phyloP scores from a whole-genome alignment of 1,284 basidiomycete genomes.

The Sanghuangporus baumii region DNA sequence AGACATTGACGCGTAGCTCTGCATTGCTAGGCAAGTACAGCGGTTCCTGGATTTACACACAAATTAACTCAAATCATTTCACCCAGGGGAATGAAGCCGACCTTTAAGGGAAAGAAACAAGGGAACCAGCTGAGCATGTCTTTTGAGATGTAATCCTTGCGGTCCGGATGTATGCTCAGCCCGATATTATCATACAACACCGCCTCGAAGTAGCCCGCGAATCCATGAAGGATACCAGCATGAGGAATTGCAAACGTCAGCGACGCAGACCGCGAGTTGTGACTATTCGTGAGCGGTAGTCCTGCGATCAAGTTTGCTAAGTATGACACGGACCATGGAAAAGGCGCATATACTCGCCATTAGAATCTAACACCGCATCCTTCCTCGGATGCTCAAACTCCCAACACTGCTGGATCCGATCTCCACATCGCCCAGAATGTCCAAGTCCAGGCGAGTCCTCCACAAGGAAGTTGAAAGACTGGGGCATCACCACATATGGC shows the following conservation, averaged over 20 bases:
- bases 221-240: constrained; percentile 92
- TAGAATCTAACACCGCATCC: constrained; percentile 68
- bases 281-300: constrained; percentile 80
- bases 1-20: constrained; percentile 90
- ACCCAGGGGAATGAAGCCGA: constrained; percentile 28
- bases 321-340: not conserved
- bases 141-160: constrained; percentile 76
- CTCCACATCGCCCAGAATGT: constrained; percentile 61
- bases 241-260: constrained; percentile 92
- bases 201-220: constrained; percentile 98
- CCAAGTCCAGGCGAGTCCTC: constrained; percentile 55
- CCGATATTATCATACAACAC: constrained; percentile 86
- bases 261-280: constrained; percentile 78
- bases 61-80: not conserved
- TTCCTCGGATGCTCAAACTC: constrained; percentile 90
- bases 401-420: constrained; percentile 93
- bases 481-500: constrained; percentile 98
- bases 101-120: constrained; percentile 90
- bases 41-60: constrained; percentile 61
- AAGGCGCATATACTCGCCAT: constrained; percentile 43
- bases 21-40: constrained; percentile 89
- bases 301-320: constrained; percentile 36
- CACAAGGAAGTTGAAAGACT: constrained; percentile 84
- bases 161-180: constrained; percentile 91
- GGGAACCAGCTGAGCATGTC: constrained; percentile 99